Conservation (phyloP, 1,284 basidiomycete genomes). For the Fistulinella cinereoalba region DNA sequence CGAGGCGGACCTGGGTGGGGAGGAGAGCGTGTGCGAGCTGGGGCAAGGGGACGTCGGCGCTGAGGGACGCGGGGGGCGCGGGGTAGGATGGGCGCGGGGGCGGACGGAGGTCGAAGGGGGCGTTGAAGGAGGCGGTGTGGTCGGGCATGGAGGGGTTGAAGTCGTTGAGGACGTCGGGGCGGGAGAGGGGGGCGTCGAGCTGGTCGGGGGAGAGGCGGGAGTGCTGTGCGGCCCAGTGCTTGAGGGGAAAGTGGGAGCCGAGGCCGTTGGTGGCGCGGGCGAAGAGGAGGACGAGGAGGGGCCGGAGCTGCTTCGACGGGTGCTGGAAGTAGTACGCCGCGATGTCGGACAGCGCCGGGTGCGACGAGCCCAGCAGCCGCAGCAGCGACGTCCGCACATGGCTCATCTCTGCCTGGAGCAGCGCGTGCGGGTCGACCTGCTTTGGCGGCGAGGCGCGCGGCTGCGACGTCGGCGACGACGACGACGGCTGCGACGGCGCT, state of each 20-base stretch:
- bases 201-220: slow-evolving; percentile 42
- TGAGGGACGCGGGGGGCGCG: slow-evolving; percentile 39
- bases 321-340: slow-evolving; percentile 93
- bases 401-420: slow-evolving; percentile 74
- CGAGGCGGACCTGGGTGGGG: slow-evolving; percentile 88
- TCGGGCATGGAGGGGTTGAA: slow-evolving; percentile 81
- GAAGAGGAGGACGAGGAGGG: slow-evolving; percentile 89
- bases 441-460: slow-evolving; percentile 12
- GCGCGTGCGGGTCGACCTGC: slow-evolving; percentile 56
- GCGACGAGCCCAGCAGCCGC: slow-evolving; percentile 81
- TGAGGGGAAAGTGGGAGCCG: slow-evolving; percentile 50
- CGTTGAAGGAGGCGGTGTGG: slow-evolving; percentile 54
- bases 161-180: slow-evolving; percentile 78
- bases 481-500: slow-evolving; percentile 10
- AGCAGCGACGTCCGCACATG: slow-evolving; percentile 76
- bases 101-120: slow-evolving; percentile 44
- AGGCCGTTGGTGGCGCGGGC: slow-evolving; percentile 87
- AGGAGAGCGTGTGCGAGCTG: slow-evolving; percentile 45
- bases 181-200: slow-evolving; percentile 69
- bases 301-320: slow-evolving; percentile 88
- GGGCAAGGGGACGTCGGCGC: slow-evolving; percentile 17
- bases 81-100: slow-evolving; percentile 37
- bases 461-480: slow-evolving; percentile 10
- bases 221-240: slow-evolving; percentile 46
- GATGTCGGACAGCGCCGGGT: slow-evolving; percentile 84